Percentiles rank a stretch among this genome's conserved stretches.
phyloP scores from a whole-genome alignment of 2,329 filamentous ascomycete genomes.

The Nectriaceae sp. region DNA sequence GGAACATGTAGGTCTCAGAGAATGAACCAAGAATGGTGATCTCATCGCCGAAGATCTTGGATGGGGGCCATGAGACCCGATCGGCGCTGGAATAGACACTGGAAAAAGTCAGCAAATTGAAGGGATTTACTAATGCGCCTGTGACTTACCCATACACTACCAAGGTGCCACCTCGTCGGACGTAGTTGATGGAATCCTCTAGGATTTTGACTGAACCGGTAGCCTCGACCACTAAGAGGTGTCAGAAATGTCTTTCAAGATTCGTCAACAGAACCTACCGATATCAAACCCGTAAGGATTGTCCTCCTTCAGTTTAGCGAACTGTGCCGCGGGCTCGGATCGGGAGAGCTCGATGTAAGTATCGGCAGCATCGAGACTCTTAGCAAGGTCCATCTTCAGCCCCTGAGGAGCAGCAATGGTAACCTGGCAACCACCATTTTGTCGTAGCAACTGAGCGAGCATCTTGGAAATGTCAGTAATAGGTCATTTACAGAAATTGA shows the following conservation, averaged over 20 bases:
- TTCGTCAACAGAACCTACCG: conserved; percentile 35
- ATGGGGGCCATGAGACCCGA: conserved; percentile 68
- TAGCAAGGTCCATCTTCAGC: conserved; percentile 70
- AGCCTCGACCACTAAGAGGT: conserved; percentile 60
- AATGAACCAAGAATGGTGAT: conserved; percentile 75
- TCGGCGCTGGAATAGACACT: conserved; percentile 65
- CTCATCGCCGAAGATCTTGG: conserved; percentile 69
- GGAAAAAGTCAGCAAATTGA: conserved; percentile 3
- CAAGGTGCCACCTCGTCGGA: conserved; percentile 69
- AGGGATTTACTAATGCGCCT: neutral
- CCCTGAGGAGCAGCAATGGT: conserved; percentile 69
- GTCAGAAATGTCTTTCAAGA: neutral
- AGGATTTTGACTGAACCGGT: conserved; percentile 70
- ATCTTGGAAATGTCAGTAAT: conserved; percentile 32
- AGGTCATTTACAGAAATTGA: neutral
- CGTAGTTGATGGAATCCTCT: conserved; percentile 71
- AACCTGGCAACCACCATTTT: conserved; percentile 69
- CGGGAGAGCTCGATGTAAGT: conserved; percentile 56
- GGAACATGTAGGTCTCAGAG: conserved; percentile 74
- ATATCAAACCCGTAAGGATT: conserved; percentile 76
- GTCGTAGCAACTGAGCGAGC: conserved; percentile 62
- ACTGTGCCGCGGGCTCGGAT: conserved; percentile 58
- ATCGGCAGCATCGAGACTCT: conserved; percentile 56
- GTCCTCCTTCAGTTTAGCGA: conserved; percentile 61
- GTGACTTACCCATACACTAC: conserved; percentile 60